A percentile compares a stretch with the other conserved stretches of the same genome.
phyloP scores from a whole-genome alignment of 176 grass and related monocot species.

The Saccharum spontaneum region DNA sequence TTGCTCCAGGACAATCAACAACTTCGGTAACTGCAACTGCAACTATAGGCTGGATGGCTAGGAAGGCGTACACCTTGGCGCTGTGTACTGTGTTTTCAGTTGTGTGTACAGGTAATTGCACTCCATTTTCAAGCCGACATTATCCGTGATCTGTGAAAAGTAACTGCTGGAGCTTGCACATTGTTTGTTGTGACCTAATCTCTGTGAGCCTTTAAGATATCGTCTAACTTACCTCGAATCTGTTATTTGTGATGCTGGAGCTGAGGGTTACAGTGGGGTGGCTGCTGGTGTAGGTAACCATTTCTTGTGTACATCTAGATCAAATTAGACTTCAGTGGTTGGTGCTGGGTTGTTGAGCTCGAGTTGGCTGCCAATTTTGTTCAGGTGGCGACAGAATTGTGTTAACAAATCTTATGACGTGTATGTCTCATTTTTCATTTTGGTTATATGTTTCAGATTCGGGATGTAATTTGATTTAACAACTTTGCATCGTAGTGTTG shows the following conservation, averaged over 20 bases:
- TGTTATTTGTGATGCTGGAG: background rate
- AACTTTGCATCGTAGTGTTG: too few species aligned
- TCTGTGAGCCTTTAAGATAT: slow-evolving; percentile 8
- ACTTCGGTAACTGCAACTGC: background rate
- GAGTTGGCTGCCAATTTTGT: slow-evolving; percentile 1
- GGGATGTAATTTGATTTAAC: background rate
- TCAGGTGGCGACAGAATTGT: background rate
- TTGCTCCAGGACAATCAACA: background rate
- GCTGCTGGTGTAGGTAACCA: too few species aligned
- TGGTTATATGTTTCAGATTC: background rate
- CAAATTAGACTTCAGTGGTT: background rate
- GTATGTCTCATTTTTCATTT: background rate
- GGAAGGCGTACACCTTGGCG: background rate
- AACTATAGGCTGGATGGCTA: background rate
- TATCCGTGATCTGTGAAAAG: background rate
- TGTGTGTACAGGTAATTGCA: background rate
- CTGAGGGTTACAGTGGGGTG: too few species aligned
- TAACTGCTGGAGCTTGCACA: background rate
- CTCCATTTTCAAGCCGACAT: background rate
- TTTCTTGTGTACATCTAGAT: background rate
- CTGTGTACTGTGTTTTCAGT: too few species aligned
- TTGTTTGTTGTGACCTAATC: background rate
- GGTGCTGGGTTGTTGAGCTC: background rate
- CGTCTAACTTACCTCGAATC: background rate
- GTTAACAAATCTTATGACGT: background rate